phyloP scores from a whole-genome alignment of 1,139 yeast species.

The Saccharomycopsis hybrid region DNA sequence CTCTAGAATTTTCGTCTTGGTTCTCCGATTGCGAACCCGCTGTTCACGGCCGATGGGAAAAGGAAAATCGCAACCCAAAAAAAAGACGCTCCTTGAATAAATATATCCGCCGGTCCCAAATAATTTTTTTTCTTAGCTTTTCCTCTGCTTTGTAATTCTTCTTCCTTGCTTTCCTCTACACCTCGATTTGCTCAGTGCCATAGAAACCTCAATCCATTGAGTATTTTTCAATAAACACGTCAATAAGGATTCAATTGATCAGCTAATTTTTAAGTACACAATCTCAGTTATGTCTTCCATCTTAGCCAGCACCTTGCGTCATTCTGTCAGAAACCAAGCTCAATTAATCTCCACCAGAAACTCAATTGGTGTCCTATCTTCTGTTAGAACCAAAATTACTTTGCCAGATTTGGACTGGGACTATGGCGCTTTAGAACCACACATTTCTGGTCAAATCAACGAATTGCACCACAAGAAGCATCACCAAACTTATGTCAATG shows the following conservation, averaged over 20 bases:
- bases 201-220: neutral
- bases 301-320: neutral
- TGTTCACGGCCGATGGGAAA: neutral
- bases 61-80: neutral
- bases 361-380: neutral
- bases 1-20: no score
- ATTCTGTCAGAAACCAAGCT: constrained; percentile 1
- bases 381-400: constrained; percentile 55
- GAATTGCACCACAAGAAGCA: constrained; percentile 89
- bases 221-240: no score
- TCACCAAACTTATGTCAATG: constrained; percentile 90
- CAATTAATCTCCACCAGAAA: neutral
- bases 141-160: neutral
- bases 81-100: neutral
- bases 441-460: constrained; percentile 82
- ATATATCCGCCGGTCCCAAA: neutral
- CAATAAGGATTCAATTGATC: no score
- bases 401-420: constrained; percentile 86
- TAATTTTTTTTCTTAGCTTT: neutral
- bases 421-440: constrained; percentile 85
- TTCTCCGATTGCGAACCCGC: no score
- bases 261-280: neutral
- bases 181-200: neutral
- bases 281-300: constrained; percentile 1
- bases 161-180: neutral